Conservation (phyloP, 1,284 basidiomycete genomes). For the Cutaneotrichosporon dermatis region DNA sequence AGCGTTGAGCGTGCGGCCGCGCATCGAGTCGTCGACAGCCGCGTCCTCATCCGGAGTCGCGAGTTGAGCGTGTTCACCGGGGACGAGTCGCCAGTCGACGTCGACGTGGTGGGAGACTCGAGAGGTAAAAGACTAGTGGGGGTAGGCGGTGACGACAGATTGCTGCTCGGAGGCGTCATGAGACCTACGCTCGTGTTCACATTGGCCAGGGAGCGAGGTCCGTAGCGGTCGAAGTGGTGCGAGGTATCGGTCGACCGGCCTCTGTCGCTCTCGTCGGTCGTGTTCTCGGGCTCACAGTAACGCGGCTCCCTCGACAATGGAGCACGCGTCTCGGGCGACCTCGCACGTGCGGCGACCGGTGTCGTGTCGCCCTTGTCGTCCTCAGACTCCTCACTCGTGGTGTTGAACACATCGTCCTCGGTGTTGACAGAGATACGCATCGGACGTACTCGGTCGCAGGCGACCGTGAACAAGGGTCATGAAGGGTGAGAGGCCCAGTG, state of each 20-base stretch:
- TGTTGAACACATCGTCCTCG: background rate
- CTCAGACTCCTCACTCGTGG: slow-evolving; percentile 5
- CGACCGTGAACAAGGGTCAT: slow-evolving; percentile 37
- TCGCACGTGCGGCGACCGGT: slow-evolving; percentile 28
- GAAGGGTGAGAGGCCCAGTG: background rate
- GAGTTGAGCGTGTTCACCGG: slow-evolving; percentile 30
- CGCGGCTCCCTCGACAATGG: background rate
- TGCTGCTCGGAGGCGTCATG: slow-evolving; percentile 43
- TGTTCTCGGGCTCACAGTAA: slow-evolving; percentile 5
- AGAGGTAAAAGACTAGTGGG: slow-evolving; percentile 22
- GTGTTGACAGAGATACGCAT: background rate
- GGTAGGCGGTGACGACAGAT: slow-evolving; percentile 44
- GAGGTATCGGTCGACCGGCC: slow-evolving; percentile 23
- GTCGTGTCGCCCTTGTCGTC: slow-evolving; percentile 24
- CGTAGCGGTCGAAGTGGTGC: slow-evolving; percentile 21
- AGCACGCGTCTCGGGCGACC: slow-evolving; percentile 26
- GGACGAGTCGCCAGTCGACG: slow-evolving; percentile 43
- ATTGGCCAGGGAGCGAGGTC: slow-evolving; percentile 25
- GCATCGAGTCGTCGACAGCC: slow-evolving; percentile 3
- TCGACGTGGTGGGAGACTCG: slow-evolving; percentile 24
- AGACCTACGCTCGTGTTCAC: slow-evolving; percentile 10
- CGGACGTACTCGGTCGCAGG: slow-evolving; percentile 27
- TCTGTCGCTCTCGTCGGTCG: background rate
- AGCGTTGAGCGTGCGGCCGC: slow-evolving; percentile 24
- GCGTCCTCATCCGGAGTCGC: slow-evolving; percentile 24